These are phyloP conservation scores for Cyberlindnera euphorbiiphila DNA, from an alignment of 805 yeast genomes.

Conservation along the genomic window DNA sequence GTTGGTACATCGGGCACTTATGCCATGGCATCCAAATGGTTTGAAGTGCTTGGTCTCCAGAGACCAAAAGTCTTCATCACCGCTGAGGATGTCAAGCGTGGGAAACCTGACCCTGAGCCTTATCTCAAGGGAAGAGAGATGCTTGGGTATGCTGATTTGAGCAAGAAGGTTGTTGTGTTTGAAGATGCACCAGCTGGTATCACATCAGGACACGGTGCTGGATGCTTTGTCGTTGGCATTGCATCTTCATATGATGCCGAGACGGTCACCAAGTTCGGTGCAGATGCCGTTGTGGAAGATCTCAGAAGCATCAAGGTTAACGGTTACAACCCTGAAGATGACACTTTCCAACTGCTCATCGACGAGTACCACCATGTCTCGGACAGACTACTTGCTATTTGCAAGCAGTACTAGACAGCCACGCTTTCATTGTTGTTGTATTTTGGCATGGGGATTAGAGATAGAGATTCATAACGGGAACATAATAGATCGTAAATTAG, in stretches of 20 bases:
- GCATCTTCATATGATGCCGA: constrained; percentile 72
- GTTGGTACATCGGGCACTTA: constrained; percentile 81
- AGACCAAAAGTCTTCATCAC: constrained; percentile 74
- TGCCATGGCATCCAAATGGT: constrained; percentile 77
- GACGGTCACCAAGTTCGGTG: constrained; percentile 66
- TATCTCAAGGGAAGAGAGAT: constrained; percentile 53
- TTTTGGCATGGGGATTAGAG: too few relatives aligned
- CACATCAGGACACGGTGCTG: constrained; percentile 78
- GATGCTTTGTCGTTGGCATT: constrained; percentile 78
- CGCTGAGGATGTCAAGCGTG: constrained; percentile 72
- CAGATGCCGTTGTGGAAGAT: constrained; percentile 75
- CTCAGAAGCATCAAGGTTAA: constrained; percentile 57
- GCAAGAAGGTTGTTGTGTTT: constrained; percentile 55
- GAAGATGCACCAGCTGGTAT: constrained; percentile 92
- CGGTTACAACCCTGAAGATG: constrained; percentile 42
- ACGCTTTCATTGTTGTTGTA: too few relatives aligned
- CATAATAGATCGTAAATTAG: too few relatives aligned
- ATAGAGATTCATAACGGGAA: too few relatives aligned
- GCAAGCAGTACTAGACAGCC: constrained; percentile 6
- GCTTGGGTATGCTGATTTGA: constrained; percentile 32
- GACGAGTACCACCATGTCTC: constrained; percentile 31
- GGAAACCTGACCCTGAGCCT: constrained; percentile 88
- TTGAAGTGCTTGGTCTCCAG: constrained; percentile 54
- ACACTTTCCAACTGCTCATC: constrained; percentile 35
- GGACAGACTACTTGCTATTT: constrained; percentile 7